Evolutionary conservation across 2,329 filamentous ascomycete species (phyloP).

Genomic region (Cercospora zeae-maydis): DNA sequence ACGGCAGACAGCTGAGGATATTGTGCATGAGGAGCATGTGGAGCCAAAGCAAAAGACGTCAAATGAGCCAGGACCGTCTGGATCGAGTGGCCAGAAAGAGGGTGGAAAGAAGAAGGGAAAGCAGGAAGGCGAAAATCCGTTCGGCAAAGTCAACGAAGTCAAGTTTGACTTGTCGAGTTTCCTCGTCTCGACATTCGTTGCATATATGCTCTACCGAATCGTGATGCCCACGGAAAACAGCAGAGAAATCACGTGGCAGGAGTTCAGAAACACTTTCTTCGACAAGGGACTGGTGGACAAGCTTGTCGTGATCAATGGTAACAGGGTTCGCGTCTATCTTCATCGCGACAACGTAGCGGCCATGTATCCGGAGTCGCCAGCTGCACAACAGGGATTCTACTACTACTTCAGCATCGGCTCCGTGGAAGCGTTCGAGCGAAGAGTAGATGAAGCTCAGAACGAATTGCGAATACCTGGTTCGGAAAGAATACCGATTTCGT

Average conservation of each 20-base stretch:
- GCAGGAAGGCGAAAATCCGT: slow-evolving; percentile 31
- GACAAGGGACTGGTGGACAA: slow-evolving; percentile 96
- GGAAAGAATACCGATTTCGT: slow-evolving; percentile 92
- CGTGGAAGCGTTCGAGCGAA: slow-evolving; percentile 85
- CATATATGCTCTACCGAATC: slow-evolving; percentile 61
- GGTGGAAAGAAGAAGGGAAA: slow-evolving; percentile 38
- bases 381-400: slow-evolving; percentile 65
- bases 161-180: slow-evolving; percentile 56
- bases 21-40: slow-evolving; percentile 32
- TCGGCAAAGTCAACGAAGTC: slow-evolving; percentile 44
- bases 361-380: slow-evolving; percentile 72
- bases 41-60: slow-evolving; percentile 44
- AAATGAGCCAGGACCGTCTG: slow-evolving; percentile 43
- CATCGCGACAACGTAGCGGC: slow-evolving; percentile 69
- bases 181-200: slow-evolving; percentile 56
- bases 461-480: slow-evolving; percentile 78
- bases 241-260: slow-evolving; percentile 94
- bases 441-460: slow-evolving; percentile 80
- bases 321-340: slow-evolving; percentile 74
- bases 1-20: slow-evolving; percentile 47
- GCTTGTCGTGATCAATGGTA: slow-evolving; percentile 73
- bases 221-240: slow-evolving; percentile 64
- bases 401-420: slow-evolving; percentile 97
- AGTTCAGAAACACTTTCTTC: slow-evolving; percentile 87
- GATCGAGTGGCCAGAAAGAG: slow-evolving; percentile 40